Evolutionary conservation across 2,329 filamentous ascomycete genomes (phyloP).

Genomic region (Arachnopeziza araneosa): DNA sequence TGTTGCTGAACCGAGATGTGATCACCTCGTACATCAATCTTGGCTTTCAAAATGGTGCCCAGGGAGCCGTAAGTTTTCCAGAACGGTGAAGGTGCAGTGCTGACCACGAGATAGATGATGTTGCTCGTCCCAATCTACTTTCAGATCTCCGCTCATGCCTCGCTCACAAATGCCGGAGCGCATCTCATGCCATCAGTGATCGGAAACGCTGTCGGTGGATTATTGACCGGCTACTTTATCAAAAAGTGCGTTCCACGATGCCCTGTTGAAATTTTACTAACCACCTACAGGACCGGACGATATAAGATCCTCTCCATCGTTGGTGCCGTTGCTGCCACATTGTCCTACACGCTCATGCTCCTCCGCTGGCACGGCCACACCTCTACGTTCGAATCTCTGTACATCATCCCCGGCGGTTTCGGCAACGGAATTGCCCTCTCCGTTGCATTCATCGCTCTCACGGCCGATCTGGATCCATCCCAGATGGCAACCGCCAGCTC

Average conservation of each 20-base stretch:
- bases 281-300: slow-evolving; percentile 42
- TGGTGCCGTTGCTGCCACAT: slow-evolving; percentile 41
- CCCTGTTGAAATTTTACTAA: neutral
- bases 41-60: slow-evolving; percentile 48
- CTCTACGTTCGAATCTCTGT: slow-evolving; percentile 49
- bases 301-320: slow-evolving; percentile 52
- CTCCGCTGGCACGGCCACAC: slow-evolving; percentile 57
- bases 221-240: slow-evolving; percentile 44
- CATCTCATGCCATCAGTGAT: slow-evolving; percentile 62
- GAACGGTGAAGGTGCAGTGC: neutral
- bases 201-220: slow-evolving; percentile 60
- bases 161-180: slow-evolving; percentile 50
- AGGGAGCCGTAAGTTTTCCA: slow-evolving; percentile 42
- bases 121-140: slow-evolving; percentile 65
- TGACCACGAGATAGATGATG: slow-evolving; percentile 42
- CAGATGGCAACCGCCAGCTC: slow-evolving; percentile 46
- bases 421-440: slow-evolving; percentile 43
- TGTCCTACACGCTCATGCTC: slow-evolving; percentile 45
- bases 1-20: slow-evolving; percentile 47
- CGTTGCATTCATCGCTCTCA: slow-evolving; percentile 44
- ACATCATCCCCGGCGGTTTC: slow-evolving; percentile 52
- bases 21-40: slow-evolving; percentile 48
- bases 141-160: slow-evolving; percentile 53
- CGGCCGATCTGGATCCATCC: slow-evolving; percentile 38
- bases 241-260: slow-evolving; percentile 25